A percentile compares a stretch with the other conserved stretches of the same genome.
Evolutionary conservation across 2,329 filamentous ascomycete genomes (phyloP).

Genomic region (Elsinoe ampelina): DNA sequence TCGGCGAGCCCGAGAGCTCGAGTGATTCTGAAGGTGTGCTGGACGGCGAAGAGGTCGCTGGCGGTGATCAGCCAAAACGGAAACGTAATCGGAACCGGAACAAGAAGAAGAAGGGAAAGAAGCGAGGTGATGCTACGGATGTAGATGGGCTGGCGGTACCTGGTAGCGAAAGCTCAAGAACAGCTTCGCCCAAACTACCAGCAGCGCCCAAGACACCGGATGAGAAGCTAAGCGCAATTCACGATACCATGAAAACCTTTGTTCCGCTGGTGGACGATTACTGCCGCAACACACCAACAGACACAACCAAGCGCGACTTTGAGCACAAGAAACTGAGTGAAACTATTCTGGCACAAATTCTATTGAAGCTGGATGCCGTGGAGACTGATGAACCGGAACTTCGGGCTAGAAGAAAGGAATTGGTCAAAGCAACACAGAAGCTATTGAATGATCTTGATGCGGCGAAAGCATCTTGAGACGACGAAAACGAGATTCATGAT

Average conservation of each 20-base stretch:
- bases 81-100: constrained; percentile 31
- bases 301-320: constrained; percentile 58
- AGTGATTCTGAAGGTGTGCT: constrained; percentile 36
- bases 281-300: constrained; percentile 51
- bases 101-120: constrained; percentile 39
- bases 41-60: constrained; percentile 24
- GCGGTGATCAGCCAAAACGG: constrained; percentile 31
- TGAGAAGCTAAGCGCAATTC: constrained; percentile 59
- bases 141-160: constrained; percentile 28
- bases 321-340: constrained; percentile 69
- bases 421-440: constrained; percentile 63
- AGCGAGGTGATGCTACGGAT: constrained; percentile 23
- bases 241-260: constrained; percentile 54
- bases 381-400: constrained; percentile 61
- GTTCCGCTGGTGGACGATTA: constrained; percentile 58
- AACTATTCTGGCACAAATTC: constrained; percentile 63
- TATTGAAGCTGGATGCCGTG: constrained; percentile 68
- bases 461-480: constrained; percentile 10
- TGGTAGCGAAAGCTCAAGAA: constrained; percentile 22
- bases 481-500: neutral
- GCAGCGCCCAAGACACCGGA: constrained; percentile 37
- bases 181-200: constrained; percentile 33
- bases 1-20: constrained; percentile 32
- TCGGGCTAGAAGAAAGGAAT: constrained; percentile 56
- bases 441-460: constrained; percentile 58